Base-by-base conservation (phyloP, 2,329 filamentous ascomycete genomes). In the Fusarium chaquense region DNA sequence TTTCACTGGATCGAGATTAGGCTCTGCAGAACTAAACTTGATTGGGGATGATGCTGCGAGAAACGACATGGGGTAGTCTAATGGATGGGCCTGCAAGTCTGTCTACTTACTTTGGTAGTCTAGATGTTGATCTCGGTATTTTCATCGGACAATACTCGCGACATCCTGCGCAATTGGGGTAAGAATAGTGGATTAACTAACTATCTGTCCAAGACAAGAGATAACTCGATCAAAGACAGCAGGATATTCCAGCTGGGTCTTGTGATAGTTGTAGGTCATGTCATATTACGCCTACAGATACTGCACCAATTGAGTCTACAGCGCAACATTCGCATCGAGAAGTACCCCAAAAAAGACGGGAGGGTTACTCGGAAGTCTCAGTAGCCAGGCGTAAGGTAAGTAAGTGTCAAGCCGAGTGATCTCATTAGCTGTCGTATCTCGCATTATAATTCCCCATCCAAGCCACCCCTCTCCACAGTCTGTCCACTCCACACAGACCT, bases 31-130 rank as follows among this genome's bases (percentile, higher is more conserved):
- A 15, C 62, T 69, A 67, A 3, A 45, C 66, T 32, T 28, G 7
- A 49, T 70, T 49, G 9, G 51, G 66, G 33, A 69, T 70, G 33
- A 69, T 70, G 35, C 20, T 40, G 66, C 66, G 66, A 69, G 61
- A 12, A 11, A 2, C 8, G 44, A 67, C 61, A 57, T 38, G 66
- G 66, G 50, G 43, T 28, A 44, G 33, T 18, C 9, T 35, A 35
- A 26, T 43, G 40, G 22, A 30, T 26, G 22, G 40, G 16, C 22
- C 22, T 41, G 38, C n/a, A 7, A 35, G 33, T 35, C 33, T 30
- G 7, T 26, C 24, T 26, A 26, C 5, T 1, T 26, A 26, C 24
- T 7, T 26, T 26, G 24, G 8, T 10, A 28, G 26, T 30, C 28
- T 30, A 30, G 28, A 15, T 15, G 32, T 44, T 44, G 60, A 49